Evolutionary conservation across 2,329 filamentous ascomycete species (phyloP), one percentile per base, ranked within the genome.

Genomic region (Chrysoporthe austroafricana): DNA sequence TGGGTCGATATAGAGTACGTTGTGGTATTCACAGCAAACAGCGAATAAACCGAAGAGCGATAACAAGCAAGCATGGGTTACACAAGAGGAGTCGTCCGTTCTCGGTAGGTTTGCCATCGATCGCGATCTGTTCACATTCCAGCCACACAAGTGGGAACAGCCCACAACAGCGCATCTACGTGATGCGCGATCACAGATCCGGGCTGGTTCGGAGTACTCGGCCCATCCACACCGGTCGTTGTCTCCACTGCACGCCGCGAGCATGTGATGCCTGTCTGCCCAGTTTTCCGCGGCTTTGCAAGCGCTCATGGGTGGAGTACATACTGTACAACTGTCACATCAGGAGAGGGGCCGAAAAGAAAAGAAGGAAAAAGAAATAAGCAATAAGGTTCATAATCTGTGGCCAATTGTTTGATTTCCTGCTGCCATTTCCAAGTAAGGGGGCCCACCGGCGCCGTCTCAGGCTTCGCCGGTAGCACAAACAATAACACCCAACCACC

Each of bases 1-100:
- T 42, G 61, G 48, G 7, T 52, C n/a, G 26, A 54, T 43, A 62
- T 44, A 48, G 44, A 62, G 44, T 50, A 62, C 56, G 14, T 42
- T n/a, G 43, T 62, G 26, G 42, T 48, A 48, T 50, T 62, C 59
- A 36, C 21, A 36, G 32, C 43, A 21, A 21, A 18, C 59, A 62
- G 59, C 59, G 59, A 16, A 34, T 21, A 16, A 50, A 36, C 48
- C 32, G 3, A 48, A 6, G 14, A 39, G 18, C 32, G 14, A 36
- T 26, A n/a, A 16, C 50, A 54, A 16, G 26, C 21, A 34, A 54
- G 50, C 50, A 34, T 16, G 26, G 26, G 48, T 11, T 52, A 52
- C n/a, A 11, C 5, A 52, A 52, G 48, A 9, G 5, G 9, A 7
- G 3, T 8, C 32, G 46, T 26, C 32, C 6, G 9, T 21, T 54